Base-by-base conservation (phyloP, 2,329 filamentous ascomycete genomes). In the Claviceps sp. region DNA sequence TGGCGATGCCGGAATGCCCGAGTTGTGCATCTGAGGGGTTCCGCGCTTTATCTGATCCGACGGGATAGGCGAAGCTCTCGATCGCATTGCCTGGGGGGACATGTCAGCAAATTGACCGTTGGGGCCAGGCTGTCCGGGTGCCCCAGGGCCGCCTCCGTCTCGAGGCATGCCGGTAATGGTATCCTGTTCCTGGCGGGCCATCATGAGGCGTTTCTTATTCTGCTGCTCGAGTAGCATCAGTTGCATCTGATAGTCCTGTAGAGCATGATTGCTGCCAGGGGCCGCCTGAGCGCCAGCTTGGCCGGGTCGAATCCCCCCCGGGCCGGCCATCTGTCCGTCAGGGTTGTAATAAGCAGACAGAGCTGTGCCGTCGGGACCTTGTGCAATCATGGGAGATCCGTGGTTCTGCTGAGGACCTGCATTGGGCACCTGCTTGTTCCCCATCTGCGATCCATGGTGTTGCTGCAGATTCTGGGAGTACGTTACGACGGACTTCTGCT, bases 171-270 rank as follows among this genome's bases (percentile, higher is more conserved):
- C 71, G 42, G 71, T 71, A 53, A 72, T 71, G 49, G 71, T 75
- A 53, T 90, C 87, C 66, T 91, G 86, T 64, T 89, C 81, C 63
- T 83, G 85, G 17, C 86, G 80, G 39, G 86, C 86, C 85, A 89
- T 88, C 74, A 89, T 82, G 47, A 91, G 74, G 17, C 86, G 76
- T 68, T 89, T 90, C 74, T 90, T 91, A 61, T 91, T 91, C 68
- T 91, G 86, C 67, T 90, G 86, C 68, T 91, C 86, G 16, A 91
- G 76, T 48, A 90, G 70, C 86, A 90, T 91, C 63, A 91, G 70
- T 65, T 91, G 86, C 86, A 90, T 90, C 70, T 91, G 86, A 61
- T 91, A 91, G 65, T 93, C 86, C 66, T 90, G 86, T 45, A 91
- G 74, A 22, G 86, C 86, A 64, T 90, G 86, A 64, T 88, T 91